phyloP scores from a whole-genome alignment of 306 rosid genomes.

The Fagus sylvatica region DNA sequence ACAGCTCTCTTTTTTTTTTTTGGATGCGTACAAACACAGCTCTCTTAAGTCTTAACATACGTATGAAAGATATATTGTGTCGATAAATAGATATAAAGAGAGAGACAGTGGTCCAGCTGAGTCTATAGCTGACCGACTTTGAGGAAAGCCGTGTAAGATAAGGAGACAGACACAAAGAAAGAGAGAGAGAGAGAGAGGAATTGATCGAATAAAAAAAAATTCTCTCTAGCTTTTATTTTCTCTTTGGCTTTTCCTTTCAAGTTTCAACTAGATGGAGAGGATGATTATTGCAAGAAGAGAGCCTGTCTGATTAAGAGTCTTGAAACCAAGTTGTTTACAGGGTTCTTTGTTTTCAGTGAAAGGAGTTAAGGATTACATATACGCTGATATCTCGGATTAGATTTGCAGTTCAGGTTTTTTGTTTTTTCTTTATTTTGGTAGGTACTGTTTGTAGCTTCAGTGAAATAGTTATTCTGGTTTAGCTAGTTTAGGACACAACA shows the following conservation, averaged over 20 bases:
- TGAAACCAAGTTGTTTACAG: conserved; percentile 3
- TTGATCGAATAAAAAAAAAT: conserved; percentile 6
- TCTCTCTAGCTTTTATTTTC: conserved; percentile 42
- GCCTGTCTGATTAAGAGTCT: not conserved
- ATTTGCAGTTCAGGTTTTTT: not conserved
- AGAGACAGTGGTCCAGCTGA: conserved; percentile 60
- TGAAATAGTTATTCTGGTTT: not conserved
- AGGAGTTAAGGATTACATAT: not conserved
- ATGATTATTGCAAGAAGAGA: conserved; percentile 2
- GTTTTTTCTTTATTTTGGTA: conserved; percentile 15
- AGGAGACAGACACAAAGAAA: conserved; percentile 36
- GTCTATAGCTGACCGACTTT: conserved; percentile 76
- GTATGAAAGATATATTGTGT: not conserved
- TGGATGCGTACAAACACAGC: not conserved
- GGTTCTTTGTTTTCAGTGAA: conserved; percentile 23
- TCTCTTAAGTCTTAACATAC: not conserved
- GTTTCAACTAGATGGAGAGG: conserved; percentile 12
- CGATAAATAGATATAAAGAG: conserved; percentile 19
- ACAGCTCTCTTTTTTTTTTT: not conserved
- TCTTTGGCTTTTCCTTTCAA: conserved; percentile 21
- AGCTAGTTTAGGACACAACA: conserved; percentile 1
- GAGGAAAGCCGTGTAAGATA: conserved; percentile 75
- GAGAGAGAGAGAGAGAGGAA: conserved; percentile 15
- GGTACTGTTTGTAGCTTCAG: conserved; percentile 1
- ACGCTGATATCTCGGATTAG: not conserved